Base-by-base conservation (phyloP, 495 filamentous ascomycete genomes). In the Penicillium coprophilum region DNA sequence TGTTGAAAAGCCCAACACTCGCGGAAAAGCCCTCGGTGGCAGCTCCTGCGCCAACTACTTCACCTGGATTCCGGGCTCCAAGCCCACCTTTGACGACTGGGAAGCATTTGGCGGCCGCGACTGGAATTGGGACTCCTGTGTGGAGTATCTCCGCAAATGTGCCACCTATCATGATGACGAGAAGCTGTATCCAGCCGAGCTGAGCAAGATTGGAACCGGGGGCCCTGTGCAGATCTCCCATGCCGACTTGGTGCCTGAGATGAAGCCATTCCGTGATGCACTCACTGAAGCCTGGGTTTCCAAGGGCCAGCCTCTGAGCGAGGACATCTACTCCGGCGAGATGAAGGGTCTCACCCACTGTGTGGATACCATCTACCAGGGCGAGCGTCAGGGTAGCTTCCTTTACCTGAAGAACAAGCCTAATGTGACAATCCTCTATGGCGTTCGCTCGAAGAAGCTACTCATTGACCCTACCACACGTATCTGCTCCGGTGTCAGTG, bases 1-100 rank as follows among this genome's bases (percentile, higher is more conserved):
- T 6, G 63, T 86, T 32, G 83, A 86, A 64, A 86, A 85, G 70
- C 83, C 81, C 34, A 85, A 84, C 55, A 78, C 78, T 19, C 76
- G 81, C 15, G 82, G 82, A 9, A 81, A 80, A 53, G 71, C 72
- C 3, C 74, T 85, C 4, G 82, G 82, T 38, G 82, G 81, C 9
- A 78, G 75, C 13, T 78, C 72, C 4, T 75, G 67, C 24, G 57
- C 77, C 53, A 84, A 85, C 56, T 82, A 80, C 60, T 82, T 84
- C 71, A 80, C 74, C n/a, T 84, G 79, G 78, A 78, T 80, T 56
- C 73, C 80, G 9, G 82, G 77, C 0, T 80, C 72, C 31, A 75
- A 71, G 40, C 63, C 76, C 11, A 83, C 84, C 32, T 84, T 81
- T 57, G 82, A 86, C 66, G 73, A 73, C 40, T 87, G 85, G 83